A percentile compares a stretch with the other conserved stretches of the same genome.
Evolutionary conservation across 2,329 filamentous ascomycete genomes (phyloP).

Genomic region (Hypomyces perniciosus): DNA sequence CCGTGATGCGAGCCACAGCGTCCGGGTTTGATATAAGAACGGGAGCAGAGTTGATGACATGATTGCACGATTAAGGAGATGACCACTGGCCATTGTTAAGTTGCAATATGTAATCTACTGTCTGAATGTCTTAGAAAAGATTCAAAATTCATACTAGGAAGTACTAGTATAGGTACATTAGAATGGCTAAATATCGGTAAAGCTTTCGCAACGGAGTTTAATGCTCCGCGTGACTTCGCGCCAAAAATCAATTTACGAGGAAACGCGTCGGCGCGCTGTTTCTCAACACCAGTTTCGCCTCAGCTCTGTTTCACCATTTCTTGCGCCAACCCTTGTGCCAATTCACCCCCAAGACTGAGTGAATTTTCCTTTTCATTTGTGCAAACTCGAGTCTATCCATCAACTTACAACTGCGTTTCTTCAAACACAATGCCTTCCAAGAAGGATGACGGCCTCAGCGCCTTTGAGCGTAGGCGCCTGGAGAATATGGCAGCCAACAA

Average conservation of each 20-base stretch:
- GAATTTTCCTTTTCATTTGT: background rate
- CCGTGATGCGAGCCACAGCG: slow-evolving; percentile 34
- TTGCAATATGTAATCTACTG: background rate
- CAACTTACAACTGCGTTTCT: background rate
- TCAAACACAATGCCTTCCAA: slow-evolving; percentile 38
- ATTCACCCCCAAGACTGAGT: background rate
- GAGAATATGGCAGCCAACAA: slow-evolving; percentile 86
- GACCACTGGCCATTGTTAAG: background rate
- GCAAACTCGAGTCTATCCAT: background rate
- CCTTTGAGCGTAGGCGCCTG: slow-evolving; percentile 77
- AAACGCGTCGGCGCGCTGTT: slow-evolving; percentile 10
- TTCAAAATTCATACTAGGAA: background rate
- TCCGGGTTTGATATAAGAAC: slow-evolving; percentile 68
- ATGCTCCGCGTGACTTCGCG: slow-evolving; percentile 28
- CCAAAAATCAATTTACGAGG: slow-evolving; percentile 20
- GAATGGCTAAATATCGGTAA: slow-evolving; percentile 17
- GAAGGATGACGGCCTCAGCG: slow-evolving; percentile 55
- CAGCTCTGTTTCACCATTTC: slow-evolving; percentile 2
- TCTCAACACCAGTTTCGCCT: background rate
- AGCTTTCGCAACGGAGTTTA: background rate
- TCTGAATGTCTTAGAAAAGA: background rate
- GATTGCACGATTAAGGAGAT: background rate
- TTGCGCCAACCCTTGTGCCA: background rate
- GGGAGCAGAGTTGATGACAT: slow-evolving; percentile 52
- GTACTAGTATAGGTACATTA: background rate